Conservation (phyloP, 2,329 filamentous ascomycete genomes). For the Graphilbum sp. region DNA sequence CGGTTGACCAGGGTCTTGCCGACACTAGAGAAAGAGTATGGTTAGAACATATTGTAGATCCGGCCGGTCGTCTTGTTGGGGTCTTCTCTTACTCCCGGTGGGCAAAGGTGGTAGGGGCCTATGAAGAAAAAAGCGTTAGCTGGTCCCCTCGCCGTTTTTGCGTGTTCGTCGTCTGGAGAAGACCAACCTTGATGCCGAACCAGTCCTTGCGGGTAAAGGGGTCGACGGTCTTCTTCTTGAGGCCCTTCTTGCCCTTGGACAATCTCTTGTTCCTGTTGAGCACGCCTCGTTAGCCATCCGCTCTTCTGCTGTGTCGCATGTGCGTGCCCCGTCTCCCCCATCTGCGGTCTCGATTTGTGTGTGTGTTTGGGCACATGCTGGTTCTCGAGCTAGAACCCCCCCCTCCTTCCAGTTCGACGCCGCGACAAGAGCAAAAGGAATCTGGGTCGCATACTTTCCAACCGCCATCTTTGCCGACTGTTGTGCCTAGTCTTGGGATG, state of each 20-base stretch:
- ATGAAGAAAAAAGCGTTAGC: conserved; percentile 1
- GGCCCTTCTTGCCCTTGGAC: conserved; percentile 99
- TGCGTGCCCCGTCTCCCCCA: too few species aligned
- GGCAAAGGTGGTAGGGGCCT: conserved; percentile 92
- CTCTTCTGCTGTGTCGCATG: neutral
- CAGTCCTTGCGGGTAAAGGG: conserved; percentile 98
- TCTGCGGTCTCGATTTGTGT: neutral
- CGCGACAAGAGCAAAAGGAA: neutral
- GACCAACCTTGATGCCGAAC: conserved; percentile 82
- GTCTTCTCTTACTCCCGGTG: conserved; percentile 88
- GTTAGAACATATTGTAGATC: neutral
- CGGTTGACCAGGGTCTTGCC: conserved; percentile 99
- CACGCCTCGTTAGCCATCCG: conserved; percentile 1
- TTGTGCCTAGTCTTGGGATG: conserved; percentile 23
- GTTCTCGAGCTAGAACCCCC: too few species aligned
- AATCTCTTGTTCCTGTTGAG: conserved; percentile 88
- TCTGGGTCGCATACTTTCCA: conserved; percentile 44
- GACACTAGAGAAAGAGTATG: conserved; percentile 47
- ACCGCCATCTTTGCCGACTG: conserved; percentile 41
- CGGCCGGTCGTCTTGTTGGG: too few species aligned
- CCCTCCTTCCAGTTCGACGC: too few species aligned
- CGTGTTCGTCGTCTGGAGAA: neutral
- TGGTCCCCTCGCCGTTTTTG: neutral
- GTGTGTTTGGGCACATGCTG: too few species aligned
- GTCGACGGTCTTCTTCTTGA: conserved; percentile 98